Percentiles rank a stretch among this genome's conserved stretches.
Evolutionary conservation across 2,329 filamentous ascomycete species (phyloP).

Genomic region (Sclerotiophoma versabilis): DNA sequence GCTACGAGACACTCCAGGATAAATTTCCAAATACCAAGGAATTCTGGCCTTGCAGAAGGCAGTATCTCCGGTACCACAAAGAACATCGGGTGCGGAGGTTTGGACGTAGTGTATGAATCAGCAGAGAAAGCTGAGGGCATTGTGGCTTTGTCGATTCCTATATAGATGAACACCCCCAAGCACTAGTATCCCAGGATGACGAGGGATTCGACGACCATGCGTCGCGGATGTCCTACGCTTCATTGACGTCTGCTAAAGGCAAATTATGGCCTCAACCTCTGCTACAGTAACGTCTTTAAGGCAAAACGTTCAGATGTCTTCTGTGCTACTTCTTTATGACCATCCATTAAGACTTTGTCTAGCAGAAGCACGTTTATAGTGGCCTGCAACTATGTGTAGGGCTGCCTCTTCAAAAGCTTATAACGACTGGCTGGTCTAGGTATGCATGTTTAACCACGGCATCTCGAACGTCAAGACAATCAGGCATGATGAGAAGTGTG

Average conservation of each 20-base stretch:
- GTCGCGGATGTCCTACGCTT: slow-evolving; percentile 36
- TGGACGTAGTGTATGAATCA: neutral
- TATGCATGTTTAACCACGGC: neutral
- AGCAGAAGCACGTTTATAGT: neutral
- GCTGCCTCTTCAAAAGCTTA: no score
- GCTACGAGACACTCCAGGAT: neutral
- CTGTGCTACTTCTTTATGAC: neutral
- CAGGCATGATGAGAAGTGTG: no score
- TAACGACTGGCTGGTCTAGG: neutral
- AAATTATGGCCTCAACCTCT: neutral
- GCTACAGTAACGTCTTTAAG: neutral
- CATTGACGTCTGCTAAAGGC: slow-evolving; percentile 10
- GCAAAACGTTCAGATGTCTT: neutral
- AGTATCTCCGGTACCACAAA: slow-evolving; percentile 42
- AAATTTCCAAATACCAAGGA: slow-evolving; percentile 32
- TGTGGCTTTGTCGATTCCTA: neutral
- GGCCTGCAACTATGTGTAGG: neutral
- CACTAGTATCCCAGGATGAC: slow-evolving; percentile 13
- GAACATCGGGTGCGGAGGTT: slow-evolving; percentile 32
- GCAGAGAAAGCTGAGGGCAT: neutral
- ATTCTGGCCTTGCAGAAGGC: slow-evolving; percentile 35
- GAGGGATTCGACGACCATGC: slow-evolving; percentile 15
- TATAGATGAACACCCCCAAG: neutral
- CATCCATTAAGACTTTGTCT: neutral
- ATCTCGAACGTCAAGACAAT: no score